Percentiles rank a stretch among this genome's conserved stretches.
Conservation (phyloP, 106 monocot genomes). For the Allium cepa region DNA sequence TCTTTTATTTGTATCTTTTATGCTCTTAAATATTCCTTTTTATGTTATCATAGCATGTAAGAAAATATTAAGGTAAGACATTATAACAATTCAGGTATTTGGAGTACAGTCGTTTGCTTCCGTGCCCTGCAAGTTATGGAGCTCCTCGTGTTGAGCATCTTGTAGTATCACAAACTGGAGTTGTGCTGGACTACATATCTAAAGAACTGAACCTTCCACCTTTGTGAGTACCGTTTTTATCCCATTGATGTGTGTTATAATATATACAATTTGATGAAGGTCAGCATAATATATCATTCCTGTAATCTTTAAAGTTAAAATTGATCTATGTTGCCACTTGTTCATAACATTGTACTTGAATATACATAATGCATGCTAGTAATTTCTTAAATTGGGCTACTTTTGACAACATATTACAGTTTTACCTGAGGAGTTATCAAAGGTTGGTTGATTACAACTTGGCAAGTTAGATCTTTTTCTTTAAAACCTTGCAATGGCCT, state of each 20-base stretch:
- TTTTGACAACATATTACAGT: too few species aligned
- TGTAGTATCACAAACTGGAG: conserved; percentile 52
- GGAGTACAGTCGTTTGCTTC: conserved; percentile 68
- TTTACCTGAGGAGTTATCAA: too few species aligned
- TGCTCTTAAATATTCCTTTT: too few species aligned
- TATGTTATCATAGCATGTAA: too few species aligned
- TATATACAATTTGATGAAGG: neutral
- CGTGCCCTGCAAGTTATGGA: conserved; percentile 49
- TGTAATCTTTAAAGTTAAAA: neutral
- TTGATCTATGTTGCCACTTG: neutral
- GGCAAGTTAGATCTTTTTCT: too few species aligned
- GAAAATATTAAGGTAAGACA: too few species aligned
- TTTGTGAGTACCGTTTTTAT: conserved; percentile 23
- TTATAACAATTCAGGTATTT: conserved; percentile 21
- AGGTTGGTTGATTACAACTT: too few species aligned
- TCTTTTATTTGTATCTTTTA: too few species aligned
- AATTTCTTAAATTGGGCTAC: too few species aligned
- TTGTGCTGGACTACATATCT: conserved; percentile 65
- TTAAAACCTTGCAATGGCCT: too few species aligned
- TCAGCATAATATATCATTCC: too few species aligned
- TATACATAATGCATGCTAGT: too few species aligned
- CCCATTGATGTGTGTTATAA: neutral
- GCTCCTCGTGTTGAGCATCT: conserved; percentile 85
- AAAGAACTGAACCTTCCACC: conserved; percentile 73
- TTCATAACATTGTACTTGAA: neutral